Percentiles rank a stretch among this genome's conserved stretches.
phyloP scores from a whole-genome alignment of 2,329 filamentous ascomycete species.

The Colletotrichum paranaense region DNA sequence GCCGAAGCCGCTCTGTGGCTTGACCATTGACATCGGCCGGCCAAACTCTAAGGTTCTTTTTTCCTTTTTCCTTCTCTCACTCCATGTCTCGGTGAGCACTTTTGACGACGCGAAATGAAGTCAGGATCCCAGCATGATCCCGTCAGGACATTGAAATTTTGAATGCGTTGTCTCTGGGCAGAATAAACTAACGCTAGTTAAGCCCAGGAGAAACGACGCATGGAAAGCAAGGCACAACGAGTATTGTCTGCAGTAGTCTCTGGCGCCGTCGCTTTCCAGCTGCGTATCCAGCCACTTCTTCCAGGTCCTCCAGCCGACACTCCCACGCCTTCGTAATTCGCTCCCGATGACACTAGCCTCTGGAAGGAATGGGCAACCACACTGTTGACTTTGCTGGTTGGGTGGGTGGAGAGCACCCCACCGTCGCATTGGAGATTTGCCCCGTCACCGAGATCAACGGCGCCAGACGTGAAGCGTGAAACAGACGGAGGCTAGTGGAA shows the following conservation, averaged over 20 bases:
- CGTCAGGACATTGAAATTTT: neutral
- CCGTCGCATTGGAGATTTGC: slow-evolving; percentile 1
- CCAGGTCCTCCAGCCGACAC: neutral
- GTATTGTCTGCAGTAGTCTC: slow-evolving; percentile 25
- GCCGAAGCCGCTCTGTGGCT: slow-evolving; percentile 26
- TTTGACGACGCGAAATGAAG: slow-evolving; percentile 17
- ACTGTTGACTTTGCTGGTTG: neutral
- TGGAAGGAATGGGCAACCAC: slow-evolving; percentile 5
- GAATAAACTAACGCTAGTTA: slow-evolving; percentile 5
- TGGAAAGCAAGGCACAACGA: slow-evolving; percentile 32
- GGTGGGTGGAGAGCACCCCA: slow-evolving; percentile 21
- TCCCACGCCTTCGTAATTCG: neutral
- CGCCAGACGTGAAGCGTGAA: slow-evolving; percentile 14
- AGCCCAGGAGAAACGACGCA: neutral
- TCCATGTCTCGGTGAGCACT: slow-evolving; percentile 4
- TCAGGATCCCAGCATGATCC: slow-evolving; percentile 22
- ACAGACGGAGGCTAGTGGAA: neutral
- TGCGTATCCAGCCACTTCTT: slow-evolving; percentile 10
- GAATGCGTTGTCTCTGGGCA: slow-evolving; percentile 10
- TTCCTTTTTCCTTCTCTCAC: neutral
- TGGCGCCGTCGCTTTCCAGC: slow-evolving; percentile 12
- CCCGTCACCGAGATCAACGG: slow-evolving; percentile 3
- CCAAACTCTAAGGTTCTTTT: neutral
- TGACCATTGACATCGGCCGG: neutral
- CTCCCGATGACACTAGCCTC: slow-evolving; percentile 3